phyloP scores from a whole-genome alignment of 768 basidiomycete genomes.

The Amanita subjunquillea region DNA sequence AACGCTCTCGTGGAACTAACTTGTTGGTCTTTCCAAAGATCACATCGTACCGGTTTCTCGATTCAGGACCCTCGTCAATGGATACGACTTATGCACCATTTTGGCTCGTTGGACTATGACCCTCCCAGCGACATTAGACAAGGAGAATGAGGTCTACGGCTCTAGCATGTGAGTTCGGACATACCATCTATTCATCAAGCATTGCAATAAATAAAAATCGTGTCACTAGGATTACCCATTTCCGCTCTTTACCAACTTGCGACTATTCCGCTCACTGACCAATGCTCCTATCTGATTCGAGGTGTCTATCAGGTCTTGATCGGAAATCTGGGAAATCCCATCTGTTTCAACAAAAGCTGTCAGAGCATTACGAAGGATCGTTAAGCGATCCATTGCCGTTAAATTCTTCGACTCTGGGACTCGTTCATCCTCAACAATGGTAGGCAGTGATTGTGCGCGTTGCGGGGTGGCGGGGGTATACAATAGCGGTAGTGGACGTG shows the following conservation, averaged over 20 bases:
- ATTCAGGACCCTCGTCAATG: too few relatives aligned
- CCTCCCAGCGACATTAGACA: too few relatives aligned
- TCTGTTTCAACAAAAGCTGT: slow-evolving; percentile 25
- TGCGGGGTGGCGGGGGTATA: neutral
- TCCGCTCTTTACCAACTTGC: slow-evolving; percentile 15
- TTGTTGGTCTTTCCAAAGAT: too few relatives aligned
- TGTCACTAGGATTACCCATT: neutral
- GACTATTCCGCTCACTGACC: slow-evolving; percentile 34
- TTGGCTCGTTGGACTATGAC: too few relatives aligned
- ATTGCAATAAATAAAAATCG: too few relatives aligned
- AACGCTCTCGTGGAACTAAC: too few relatives aligned
- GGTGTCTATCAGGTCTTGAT: slow-evolving; percentile 38
- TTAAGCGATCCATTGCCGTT: slow-evolving; percentile 31
- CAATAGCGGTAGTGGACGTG: neutral
- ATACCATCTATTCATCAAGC: too few relatives aligned
- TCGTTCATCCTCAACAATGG: neutral
- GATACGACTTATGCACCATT: too few relatives aligned
- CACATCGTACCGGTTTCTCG: too few relatives aligned
- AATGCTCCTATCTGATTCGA: slow-evolving; percentile 34
- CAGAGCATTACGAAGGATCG: slow-evolving; percentile 32
- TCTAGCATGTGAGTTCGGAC: too few relatives aligned
- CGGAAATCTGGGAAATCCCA: slow-evolving; percentile 36
- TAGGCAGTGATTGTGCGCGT: neutral
- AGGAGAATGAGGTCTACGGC: too few relatives aligned
- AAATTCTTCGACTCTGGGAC: slow-evolving; percentile 22